Conservation (phyloP, 2,329 filamentous ascomycete genomes). For the Apiospora pterosperma region DNA sequence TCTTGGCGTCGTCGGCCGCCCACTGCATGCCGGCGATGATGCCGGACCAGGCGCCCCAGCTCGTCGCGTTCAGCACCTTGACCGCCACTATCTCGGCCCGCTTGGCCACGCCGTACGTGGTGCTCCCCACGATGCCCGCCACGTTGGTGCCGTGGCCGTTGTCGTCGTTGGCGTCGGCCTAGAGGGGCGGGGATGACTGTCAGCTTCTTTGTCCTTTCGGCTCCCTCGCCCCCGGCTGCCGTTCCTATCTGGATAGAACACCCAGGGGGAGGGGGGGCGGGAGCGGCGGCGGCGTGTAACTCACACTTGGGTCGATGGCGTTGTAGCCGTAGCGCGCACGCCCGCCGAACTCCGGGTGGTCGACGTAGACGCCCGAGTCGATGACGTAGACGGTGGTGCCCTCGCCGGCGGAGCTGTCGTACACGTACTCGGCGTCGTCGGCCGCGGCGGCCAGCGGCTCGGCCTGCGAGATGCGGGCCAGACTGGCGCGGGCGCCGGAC, state of each 20-base stretch:
- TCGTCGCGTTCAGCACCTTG: conserved; percentile 28
- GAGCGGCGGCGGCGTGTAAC: neutral
- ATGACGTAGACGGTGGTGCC: conserved; percentile 44
- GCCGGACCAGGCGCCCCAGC: conserved; percentile 27
- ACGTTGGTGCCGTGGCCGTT: conserved; percentile 40
- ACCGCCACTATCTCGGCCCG: conserved; percentile 30
- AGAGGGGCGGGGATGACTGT: neutral
- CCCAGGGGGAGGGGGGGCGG: neutral
- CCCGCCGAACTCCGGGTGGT: conserved; percentile 37
- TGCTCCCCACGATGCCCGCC: conserved; percentile 36
- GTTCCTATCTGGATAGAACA: no score
- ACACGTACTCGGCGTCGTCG: neutral
- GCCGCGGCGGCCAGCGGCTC: neutral
- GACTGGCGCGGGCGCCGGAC: neutral
- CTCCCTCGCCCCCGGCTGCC: neutral
- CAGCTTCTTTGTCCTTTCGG: neutral
- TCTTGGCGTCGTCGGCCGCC: conserved; percentile 9
- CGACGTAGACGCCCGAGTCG: conserved; percentile 44
- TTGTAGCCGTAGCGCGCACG: conserved; percentile 24
- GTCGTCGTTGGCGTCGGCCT: conserved; percentile 21
- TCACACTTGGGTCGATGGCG: conserved; percentile 3
- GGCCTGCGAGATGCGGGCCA: neutral
- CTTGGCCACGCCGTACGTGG: conserved; percentile 37
- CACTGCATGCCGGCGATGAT: conserved; percentile 32
- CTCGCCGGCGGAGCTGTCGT: conserved; percentile 25